These are phyloP conservation scores for Colletotrichum horii DNA, from an alignment of 2,329 filamentous ascomycete genomes.

Conservation along the genomic window DNA sequence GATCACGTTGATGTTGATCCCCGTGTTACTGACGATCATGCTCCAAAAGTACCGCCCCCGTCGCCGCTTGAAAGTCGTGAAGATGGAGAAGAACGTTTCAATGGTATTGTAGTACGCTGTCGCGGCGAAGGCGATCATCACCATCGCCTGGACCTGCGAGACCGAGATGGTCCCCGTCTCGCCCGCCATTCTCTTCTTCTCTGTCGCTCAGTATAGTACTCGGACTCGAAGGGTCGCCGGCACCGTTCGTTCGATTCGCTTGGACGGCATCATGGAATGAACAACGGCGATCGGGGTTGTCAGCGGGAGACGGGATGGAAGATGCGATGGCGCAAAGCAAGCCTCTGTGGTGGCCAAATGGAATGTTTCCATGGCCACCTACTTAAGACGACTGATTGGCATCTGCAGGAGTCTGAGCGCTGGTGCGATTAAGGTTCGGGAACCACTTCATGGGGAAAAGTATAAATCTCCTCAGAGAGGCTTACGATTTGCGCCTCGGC, in stretches of 20 bases:
- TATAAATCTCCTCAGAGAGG: not conserved
- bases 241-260: not conserved
- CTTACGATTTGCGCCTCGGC: not conserved
- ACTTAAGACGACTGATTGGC: not conserved
- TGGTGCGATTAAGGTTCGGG: not conserved
- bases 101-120: constrained; percentile 19
- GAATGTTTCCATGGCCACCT: not conserved
- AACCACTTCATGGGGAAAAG: not conserved
- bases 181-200: constrained; percentile 10
- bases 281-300: not conserved
- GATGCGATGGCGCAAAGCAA: not conserved
- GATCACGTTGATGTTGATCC: constrained; percentile 23
- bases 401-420: not conserved
- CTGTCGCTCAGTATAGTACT: not conserved
- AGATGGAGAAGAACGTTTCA: constrained; percentile 26
- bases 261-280: constrained; percentile 4
- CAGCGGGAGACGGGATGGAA: constrained; percentile 4
- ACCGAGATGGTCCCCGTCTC: constrained; percentile 16
- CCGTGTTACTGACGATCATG: constrained; percentile 25
- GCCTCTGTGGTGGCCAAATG: not conserved
- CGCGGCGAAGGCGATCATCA: constrained; percentile 42
- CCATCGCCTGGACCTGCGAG: constrained; percentile 14
- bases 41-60: constrained; percentile 28
- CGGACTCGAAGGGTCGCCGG: not conserved
- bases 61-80: constrained; percentile 24